phyloP scores from a whole-genome alignment of 2,329 filamentous ascomycete species.

The Rhytidhysteron rufulum region DNA sequence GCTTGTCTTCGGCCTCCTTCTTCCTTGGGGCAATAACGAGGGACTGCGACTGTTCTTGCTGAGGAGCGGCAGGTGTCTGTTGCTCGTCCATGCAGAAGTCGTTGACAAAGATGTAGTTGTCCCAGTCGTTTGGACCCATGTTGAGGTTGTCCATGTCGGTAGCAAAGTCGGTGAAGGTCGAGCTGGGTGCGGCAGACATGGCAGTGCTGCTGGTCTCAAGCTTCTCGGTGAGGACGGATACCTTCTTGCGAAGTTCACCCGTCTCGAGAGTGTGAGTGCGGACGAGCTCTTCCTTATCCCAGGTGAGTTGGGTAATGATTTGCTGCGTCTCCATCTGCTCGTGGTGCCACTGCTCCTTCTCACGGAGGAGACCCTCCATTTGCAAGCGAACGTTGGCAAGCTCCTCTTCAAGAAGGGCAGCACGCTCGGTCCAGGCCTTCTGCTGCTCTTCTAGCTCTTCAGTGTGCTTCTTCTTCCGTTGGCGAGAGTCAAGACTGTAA shows the following conservation, averaged over 20 bases:
- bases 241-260: conserved; percentile 87
- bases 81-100: conserved; percentile 61
- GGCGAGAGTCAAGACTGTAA: conserved; percentile 82
- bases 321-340: conserved; percentile 72
- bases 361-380: conserved; percentile 44
- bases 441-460: conserved; percentile 96
- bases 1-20: conserved; percentile 47
- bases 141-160: conserved; percentile 78
- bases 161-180: conserved; percentile 68
- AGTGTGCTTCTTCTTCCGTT: conserved; percentile 97
- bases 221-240: conserved; percentile 72
- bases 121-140: conserved; percentile 75
- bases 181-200: conserved; percentile 51
- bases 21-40: conserved; percentile 41
- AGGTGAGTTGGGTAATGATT: conserved; percentile 70
- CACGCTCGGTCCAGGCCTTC: conserved; percentile 77
- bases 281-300: conserved; percentile 91
- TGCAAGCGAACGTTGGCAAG: conserved; percentile 65
- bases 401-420: conserved; percentile 75
- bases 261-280: conserved; percentile 85
- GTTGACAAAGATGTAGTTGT: conserved; percentile 73
- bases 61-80: conserved; percentile 18
- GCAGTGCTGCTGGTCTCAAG: conserved; percentile 56
- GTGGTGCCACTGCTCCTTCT: conserved; percentile 64
- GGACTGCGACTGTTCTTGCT: conserved; percentile 34